Evolutionary conservation across 345 rosid species (phyloP).

Genomic region (Gossypium australe): DNA sequence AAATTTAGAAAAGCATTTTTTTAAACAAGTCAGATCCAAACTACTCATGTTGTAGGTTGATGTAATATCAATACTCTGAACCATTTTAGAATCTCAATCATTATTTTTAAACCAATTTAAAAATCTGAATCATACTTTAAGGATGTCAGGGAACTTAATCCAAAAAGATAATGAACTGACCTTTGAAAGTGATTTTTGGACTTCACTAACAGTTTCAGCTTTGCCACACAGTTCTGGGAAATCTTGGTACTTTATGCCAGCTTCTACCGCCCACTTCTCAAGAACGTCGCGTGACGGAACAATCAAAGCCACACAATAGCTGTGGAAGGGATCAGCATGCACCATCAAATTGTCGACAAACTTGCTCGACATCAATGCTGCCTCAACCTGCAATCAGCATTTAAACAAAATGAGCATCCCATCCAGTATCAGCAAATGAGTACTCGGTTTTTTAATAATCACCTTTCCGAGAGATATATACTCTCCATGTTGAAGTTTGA

Average conservation of each 20-base stretch:
- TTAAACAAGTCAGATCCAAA: too few relatives aligned
- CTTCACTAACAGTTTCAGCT: slow-evolving; percentile 55
- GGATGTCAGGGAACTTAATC: too few relatives aligned
- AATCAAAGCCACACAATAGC: slow-evolving; percentile 67
- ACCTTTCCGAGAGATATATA: slow-evolving; percentile 93
- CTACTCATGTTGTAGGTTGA: too few relatives aligned
- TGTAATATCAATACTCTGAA: too few relatives aligned
- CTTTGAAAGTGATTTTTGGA: slow-evolving; percentile 59
- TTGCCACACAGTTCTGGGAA: slow-evolving; percentile 58
- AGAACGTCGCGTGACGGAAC: slow-evolving; percentile 55
- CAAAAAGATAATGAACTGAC: slow-evolving; percentile 26
- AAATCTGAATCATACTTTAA: too few relatives aligned
- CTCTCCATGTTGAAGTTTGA: slow-evolving; percentile 94
- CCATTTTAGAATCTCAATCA: too few relatives aligned
- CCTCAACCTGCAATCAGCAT: slow-evolving; percentile 63
- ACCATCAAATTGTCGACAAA: slow-evolving; percentile 77
- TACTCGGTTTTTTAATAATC: not conserved
- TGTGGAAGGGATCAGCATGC: slow-evolving; percentile 64
- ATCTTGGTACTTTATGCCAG: slow-evolving; percentile 38
- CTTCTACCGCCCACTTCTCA: slow-evolving; percentile 69
- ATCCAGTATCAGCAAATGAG: not conserved
- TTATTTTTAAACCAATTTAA: too few relatives aligned
- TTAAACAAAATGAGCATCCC: not conserved
- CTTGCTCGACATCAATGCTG: slow-evolving; percentile 45
- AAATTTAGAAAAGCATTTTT: too few relatives aligned